These are phyloP conservation scores for Galeopsis tetrahit DNA, from an alignment of 257 asterid genomes.

Conservation along the genomic window DNA sequence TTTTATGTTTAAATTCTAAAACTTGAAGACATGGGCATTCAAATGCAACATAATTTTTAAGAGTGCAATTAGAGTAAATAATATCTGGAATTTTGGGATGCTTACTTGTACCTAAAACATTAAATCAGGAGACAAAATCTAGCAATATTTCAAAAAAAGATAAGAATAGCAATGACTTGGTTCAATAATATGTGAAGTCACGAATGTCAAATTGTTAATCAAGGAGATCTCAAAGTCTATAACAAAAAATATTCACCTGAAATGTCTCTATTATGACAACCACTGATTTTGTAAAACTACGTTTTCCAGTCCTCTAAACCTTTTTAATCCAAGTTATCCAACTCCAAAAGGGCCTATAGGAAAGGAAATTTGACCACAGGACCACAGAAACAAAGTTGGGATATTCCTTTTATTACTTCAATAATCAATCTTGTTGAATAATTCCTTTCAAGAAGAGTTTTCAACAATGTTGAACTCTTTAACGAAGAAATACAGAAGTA, in stretches of 20 bases:
- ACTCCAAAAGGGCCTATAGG: neutral
- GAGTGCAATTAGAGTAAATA: slow-evolving; percentile 9
- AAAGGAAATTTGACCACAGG: slow-evolving; percentile 14
- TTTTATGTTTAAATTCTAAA: neutral
- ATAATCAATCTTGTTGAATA: slow-evolving; percentile 9
- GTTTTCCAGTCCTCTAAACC: neutral
- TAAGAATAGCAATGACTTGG: slow-evolving; percentile 11
- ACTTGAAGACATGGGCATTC: neutral
- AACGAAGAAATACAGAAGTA: neutral
- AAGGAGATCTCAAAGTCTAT: neutral
- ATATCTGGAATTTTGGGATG: slow-evolving; percentile 11
- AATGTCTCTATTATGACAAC: slow-evolving; percentile 15
- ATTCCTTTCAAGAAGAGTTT: neutral
- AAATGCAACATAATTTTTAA: neutral
- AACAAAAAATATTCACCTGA: neutral
- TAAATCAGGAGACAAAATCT: neutral
- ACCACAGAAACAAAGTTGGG: neutral
- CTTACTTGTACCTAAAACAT: neutral
- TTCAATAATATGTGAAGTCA: neutral
- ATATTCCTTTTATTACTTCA: slow-evolving; percentile 11
- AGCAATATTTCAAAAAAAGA: neutral
- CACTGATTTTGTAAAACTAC: neutral
- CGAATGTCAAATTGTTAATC: slow-evolving; percentile 1
- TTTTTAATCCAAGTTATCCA: neutral
- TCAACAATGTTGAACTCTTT: neutral